Evolutionary conservation across 495 filamentous ascomycete species (phyloP).

Genomic region (Annulohypoxylon maeteangense): DNA sequence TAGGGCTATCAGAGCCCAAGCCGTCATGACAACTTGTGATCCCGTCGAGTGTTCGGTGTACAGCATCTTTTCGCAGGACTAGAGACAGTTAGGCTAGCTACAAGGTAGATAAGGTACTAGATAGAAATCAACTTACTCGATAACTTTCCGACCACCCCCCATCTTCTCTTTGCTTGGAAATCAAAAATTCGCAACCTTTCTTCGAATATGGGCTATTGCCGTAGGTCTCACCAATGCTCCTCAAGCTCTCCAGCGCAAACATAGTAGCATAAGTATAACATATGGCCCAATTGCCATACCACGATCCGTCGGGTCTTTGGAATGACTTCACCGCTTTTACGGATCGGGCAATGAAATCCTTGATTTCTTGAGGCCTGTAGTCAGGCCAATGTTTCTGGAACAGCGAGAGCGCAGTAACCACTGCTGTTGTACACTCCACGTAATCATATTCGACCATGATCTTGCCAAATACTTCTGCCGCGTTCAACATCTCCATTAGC

Average conservation of each 20-base stretch:
- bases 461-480: conserved; percentile 93
- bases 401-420: conserved; percentile 85
- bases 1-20: conserved; percentile 87
- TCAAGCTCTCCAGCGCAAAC: conserved; percentile 91
- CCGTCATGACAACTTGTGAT: conserved; percentile 92
- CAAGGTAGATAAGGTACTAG: neutral
- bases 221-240: conserved; percentile 83
- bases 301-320: conserved; percentile 85
- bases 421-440: conserved; percentile 95
- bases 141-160: conserved; percentile 99
- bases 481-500: conserved; percentile 86
- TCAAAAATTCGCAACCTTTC: conserved; percentile 83
- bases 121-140: conserved; percentile 67
- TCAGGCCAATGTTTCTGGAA: conserved; percentile 84
- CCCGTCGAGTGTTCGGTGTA: conserved; percentile 63
- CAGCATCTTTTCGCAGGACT: conserved; percentile 65
- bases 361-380: conserved; percentile 81
- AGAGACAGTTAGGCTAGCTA: conserved; percentile 15
- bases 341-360: conserved; percentile 72
- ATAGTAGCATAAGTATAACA: conserved; percentile 96
- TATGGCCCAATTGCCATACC: conserved; percentile 98
- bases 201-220: conserved; percentile 74
- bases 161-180: conserved; percentile 83
- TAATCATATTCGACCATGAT: conserved; percentile 99
- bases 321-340: conserved; percentile 81